Base-by-base conservation (phyloP, 371 early-diverging fungal genomes). In the Lichtheimia corymbifera region DNA sequence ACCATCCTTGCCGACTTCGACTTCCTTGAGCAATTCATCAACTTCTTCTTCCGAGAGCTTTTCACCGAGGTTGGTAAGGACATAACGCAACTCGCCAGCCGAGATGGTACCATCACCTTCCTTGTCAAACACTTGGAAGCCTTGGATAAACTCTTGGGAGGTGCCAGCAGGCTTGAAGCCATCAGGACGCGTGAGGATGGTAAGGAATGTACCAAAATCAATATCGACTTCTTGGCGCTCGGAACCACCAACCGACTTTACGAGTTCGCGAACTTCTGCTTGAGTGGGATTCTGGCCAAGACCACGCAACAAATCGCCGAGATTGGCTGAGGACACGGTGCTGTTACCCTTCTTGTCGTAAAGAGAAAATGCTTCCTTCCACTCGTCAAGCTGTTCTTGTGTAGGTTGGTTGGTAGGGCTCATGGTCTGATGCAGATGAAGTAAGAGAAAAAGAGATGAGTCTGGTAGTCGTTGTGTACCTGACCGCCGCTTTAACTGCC, bases 101-200 rank as follows among this genome's bases (percentile, higher is more conserved):
- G 92, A 86, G 67, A 97, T 97, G 74, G 85, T 92, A 28, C 97
- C 97, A 62, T 91, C 92, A 62, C 90, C 89, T 62, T 96, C 93
- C 82, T 93, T 93, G 83, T 97, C 98, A 86, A 97, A 97, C 53
- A 97, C 95, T 77, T 93, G 93, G 90, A 97, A 97, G 5, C 93
- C 97, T 72, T 94, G 94, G 63, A 94, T 89, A 67, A 96, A 93
- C 75, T 97, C 98, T 72, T 93, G 89, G 66, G 82, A 77, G 55
- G 90, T 77, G 58, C 91, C 93, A 55, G 91, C 83, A 59, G 90
- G 87, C 71, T 84, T 85, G 79, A 91, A 92, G 49, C 91, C 92
- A 55, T 86, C 83, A 28, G 91, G 88, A 49, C 91, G 85, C 68
- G 85, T 79, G 55, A 91, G 80, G 54, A 92, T 85, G 73, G 83